Evolutionary conservation across 2,329 filamentous ascomycete genomes (phyloP).

Genomic region (Nemania diffusa): DNA sequence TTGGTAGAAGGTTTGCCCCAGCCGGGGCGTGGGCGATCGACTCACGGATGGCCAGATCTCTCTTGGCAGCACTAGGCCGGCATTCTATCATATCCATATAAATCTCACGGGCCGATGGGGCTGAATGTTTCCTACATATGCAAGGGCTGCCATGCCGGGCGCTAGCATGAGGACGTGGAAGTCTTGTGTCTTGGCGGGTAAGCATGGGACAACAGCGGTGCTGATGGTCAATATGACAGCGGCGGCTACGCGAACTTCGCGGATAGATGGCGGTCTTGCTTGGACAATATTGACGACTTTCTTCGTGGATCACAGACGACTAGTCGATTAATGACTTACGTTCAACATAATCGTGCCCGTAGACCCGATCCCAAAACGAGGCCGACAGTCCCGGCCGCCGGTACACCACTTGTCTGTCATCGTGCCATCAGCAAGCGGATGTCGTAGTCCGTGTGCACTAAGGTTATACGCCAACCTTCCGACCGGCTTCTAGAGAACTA

Average conservation of each 20-base stretch:
- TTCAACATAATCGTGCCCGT: not conserved
- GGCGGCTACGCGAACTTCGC: not conserved
- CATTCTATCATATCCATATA: not conserved
- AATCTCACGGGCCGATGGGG: not conserved
- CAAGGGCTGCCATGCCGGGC: not conserved
- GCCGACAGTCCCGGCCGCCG: not conserved
- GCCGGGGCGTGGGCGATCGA: not conserved
- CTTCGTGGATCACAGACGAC: not conserved
- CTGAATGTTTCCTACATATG: not conserved
- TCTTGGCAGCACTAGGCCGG: not conserved
- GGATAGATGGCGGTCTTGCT: not conserved
- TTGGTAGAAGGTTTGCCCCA: not conserved
- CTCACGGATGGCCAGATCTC: too few species aligned
- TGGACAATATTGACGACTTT: not conserved
- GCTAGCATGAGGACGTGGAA: not conserved
- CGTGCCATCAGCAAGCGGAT: too few species aligned
- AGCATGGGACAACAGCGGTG: not conserved
- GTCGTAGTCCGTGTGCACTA: too few species aligned
- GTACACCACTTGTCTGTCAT: too few species aligned
- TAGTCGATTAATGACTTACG: not conserved
- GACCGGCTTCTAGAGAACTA: too few species aligned
- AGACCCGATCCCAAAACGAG: not conserved
- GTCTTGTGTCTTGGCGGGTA: not conserved
- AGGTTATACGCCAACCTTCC: too few species aligned
- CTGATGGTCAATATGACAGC: not conserved